Evolutionary conservation across 2,329 filamentous ascomycete species (phyloP), one percentile per base, ranked within the genome.

Genomic region (Ophiostoma sp.): DNA sequence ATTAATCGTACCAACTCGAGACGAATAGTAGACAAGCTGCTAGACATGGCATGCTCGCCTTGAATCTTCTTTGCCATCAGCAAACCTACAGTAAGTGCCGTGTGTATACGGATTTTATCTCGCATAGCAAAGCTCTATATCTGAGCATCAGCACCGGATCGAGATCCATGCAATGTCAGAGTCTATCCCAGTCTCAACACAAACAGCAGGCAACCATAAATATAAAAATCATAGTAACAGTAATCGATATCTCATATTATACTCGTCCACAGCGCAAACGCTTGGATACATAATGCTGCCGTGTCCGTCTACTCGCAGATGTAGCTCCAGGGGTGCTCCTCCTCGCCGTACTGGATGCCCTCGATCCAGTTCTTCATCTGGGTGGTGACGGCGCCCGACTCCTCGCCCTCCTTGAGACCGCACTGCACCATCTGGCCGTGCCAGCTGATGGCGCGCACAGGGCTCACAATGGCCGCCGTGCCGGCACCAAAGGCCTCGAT

Each of bases 331-430:
- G 89, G 86, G 79, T 97, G 93, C 78, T 92, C 87, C 80, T 94
- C 91, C 74, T 97, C 94, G 73, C 95, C 95, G 78, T 98, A 97
- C 82, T 98, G 94, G 75, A 96, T 94, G 36, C 83, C 90, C 83
- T 96, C 94, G 73, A 99, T 97, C 95, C 95, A 99, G 76, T 90
- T 87, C 87, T 97, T 96, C 90, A 99, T 94, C 80, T 87, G 87
- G 76, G 88, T 82, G 11, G 95, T 90, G 76, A 98, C 85, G 77
- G 94, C 90, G 62, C 95, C 95, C 13, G 93, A 93, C 83, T 99
- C 94, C 80, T 96, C 87, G 67, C 87, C 83, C 75, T 91, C 88
- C 78, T 86, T 87, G 74, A 99, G 82, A 3, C 94, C 94, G 79
- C 95, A 97, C 76, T 92, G 86, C 36, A 99, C 89, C 73, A 91